phyloP scores from a whole-genome alignment of 106 monocot species.

The Acanthochlamys bracteata region DNA sequence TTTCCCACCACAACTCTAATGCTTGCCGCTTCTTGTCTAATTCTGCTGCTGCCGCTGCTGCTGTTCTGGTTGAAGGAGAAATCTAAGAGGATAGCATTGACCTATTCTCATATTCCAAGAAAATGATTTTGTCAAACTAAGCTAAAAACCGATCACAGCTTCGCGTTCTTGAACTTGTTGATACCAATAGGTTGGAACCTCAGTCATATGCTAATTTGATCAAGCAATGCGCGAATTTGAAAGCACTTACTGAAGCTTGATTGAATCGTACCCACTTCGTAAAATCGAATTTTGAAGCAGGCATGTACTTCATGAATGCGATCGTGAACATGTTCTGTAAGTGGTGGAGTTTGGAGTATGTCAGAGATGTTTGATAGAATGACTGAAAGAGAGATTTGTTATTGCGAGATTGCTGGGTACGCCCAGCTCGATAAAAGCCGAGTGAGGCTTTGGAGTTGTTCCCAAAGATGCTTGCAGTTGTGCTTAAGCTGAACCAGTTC shows the following conservation, averaged over 20 bases:
- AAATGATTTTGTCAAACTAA: conserved; percentile 9
- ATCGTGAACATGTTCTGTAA: conserved; percentile 24
- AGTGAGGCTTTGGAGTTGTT: conserved; percentile 14
- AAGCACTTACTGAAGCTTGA: conserved; percentile 9
- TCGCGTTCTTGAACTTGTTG: conserved; percentile 18
- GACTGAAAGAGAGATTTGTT: conserved; percentile 18
- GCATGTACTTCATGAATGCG: conserved; percentile 14
- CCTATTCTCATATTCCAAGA: neutral
- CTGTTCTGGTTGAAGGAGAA: neutral
- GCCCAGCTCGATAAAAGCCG: conserved; percentile 19
- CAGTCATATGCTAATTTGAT: conserved; percentile 8
- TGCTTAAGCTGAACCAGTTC: conserved; percentile 17
- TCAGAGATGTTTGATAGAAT: conserved; percentile 25
- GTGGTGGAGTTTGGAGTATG: conserved; percentile 22
- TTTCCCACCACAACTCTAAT: neutral
- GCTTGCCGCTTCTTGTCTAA: neutral
- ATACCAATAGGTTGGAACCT: conserved; percentile 14
- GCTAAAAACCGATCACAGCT: neutral
- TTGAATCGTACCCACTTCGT: conserved; percentile 9
- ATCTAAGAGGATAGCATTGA: neutral
- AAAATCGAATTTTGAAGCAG: conserved; percentile 6
- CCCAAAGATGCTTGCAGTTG: conserved; percentile 11
- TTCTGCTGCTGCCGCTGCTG: neutral
- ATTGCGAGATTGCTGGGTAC: conserved; percentile 22
- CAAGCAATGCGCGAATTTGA: conserved; percentile 14